Evolutionary conservation across 192 early-diverging fungal genomes (phyloP).

Genomic region (Coemansia sp.): DNA sequence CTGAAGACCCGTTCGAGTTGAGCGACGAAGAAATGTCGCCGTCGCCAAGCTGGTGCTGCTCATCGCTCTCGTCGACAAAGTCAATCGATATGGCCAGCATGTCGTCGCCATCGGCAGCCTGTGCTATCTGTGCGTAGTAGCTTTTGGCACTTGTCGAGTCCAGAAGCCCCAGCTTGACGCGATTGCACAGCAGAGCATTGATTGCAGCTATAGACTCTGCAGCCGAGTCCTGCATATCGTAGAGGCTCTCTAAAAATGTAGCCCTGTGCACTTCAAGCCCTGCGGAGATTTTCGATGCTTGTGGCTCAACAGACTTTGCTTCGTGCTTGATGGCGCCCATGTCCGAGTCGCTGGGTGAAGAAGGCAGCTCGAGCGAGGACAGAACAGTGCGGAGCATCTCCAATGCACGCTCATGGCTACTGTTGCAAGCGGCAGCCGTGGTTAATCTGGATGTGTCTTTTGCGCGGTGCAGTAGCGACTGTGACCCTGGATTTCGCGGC

Average conservation of each 20-base stretch:
- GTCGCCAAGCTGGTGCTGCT: background rate
- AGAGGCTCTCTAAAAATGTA: conserved; percentile 24
- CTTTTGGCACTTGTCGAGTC: conserved; percentile 19
- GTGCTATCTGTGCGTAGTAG: background rate
- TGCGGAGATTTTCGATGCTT: background rate
- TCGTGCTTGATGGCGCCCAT: background rate
- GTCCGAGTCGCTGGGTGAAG: background rate
- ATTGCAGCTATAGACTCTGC: conserved; percentile 35
- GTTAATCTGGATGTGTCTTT: background rate
- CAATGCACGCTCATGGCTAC: conserved; percentile 34
- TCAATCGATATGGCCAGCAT: conserved; percentile 5
- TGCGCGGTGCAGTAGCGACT: conserved; percentile 10
- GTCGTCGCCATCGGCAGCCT: background rate
- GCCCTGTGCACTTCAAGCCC: conserved; percentile 11
- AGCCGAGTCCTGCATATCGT: conserved; percentile 35
- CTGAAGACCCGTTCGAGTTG: conserved; percentile 24
- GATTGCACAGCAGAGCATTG: conserved; percentile 40
- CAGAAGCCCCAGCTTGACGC: conserved; percentile 33
- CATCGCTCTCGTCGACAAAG: background rate
- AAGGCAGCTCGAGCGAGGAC: background rate
- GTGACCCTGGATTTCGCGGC: background rate
- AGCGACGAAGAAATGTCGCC: conserved; percentile 39
- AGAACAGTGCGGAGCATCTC: conserved; percentile 43
- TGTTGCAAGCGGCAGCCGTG: background rate
- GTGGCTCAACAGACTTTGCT: background rate